phyloP scores from a whole-genome alignment of 208 protist genomes.

The Herpetomonas muscarum region DNA sequence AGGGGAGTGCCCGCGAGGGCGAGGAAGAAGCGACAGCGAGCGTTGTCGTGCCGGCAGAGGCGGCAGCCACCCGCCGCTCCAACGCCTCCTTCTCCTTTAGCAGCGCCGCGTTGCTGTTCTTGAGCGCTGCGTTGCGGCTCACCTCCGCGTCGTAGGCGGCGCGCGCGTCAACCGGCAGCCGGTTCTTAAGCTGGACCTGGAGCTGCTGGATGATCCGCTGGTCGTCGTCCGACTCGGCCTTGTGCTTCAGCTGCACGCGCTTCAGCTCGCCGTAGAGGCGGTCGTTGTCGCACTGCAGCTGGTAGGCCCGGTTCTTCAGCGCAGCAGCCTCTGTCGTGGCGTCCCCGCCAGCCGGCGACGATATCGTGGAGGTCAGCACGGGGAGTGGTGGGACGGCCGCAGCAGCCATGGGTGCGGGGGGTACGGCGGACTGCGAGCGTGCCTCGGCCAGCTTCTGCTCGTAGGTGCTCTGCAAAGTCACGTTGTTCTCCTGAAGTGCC shows the following conservation, averaged over 20 bases:
- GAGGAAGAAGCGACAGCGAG: slow-evolving; percentile 8
- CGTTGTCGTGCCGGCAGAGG: not conserved
- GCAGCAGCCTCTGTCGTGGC: not conserved
- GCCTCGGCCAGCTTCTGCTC: not conserved
- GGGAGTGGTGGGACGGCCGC: not conserved
- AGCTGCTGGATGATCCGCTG: slow-evolving; percentile 30
- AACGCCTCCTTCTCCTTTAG: slow-evolving; percentile 25
- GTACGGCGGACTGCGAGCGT: not conserved
- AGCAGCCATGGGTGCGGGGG: not conserved
- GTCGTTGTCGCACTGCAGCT: slow-evolving; percentile 46
- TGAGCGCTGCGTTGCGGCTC: slow-evolving; percentile 20
- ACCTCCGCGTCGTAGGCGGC: slow-evolving; percentile 38
- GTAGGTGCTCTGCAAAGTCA: not conserved
- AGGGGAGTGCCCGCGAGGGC: not conserved
- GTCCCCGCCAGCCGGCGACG: not conserved
- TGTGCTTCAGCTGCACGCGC: slow-evolving; percentile 26
- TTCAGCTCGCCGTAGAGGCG: slow-evolving; percentile 34
- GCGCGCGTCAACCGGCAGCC: slow-evolving; percentile 25
- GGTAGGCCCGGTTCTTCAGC: slow-evolving; percentile 16
- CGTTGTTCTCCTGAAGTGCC: not conserved
- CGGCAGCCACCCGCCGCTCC: slow-evolving; percentile 2
- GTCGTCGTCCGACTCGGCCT: slow-evolving; percentile 29
- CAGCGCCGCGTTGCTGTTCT: slow-evolving; percentile 31
- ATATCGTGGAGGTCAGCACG: not conserved
- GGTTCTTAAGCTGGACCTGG: slow-evolving; percentile 33